phyloP scores from a whole-genome alignment of 495 filamentous ascomycete species.

The Xylaria intraflava region DNA sequence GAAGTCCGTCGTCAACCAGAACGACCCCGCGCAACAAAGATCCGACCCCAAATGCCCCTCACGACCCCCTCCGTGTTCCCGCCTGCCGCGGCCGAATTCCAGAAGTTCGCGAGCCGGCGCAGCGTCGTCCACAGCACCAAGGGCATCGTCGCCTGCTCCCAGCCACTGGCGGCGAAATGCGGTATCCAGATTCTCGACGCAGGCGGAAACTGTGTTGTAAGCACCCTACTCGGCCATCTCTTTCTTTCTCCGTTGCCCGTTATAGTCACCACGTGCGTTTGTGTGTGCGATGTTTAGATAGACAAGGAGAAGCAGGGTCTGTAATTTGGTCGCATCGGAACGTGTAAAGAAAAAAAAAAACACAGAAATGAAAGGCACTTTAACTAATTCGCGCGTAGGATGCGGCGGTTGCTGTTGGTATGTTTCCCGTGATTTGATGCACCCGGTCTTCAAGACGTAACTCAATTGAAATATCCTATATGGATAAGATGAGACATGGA shows the following conservation, averaged over 20 bases:
- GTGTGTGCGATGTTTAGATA: no score
- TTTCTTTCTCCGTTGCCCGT: no score
- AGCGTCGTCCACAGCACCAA: conserved; percentile 90
- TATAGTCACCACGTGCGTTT: neutral
- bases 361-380: neutral
- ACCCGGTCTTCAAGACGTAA: neutral
- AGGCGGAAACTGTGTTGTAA: conserved; percentile 88
- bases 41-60: conserved; percentile 33
- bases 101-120: conserved; percentile 73
- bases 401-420: conserved; percentile 82
- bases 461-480: no score
- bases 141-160: conserved; percentile 86
- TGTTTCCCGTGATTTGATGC: conserved; percentile 1
- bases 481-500: no score
- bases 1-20: no score
- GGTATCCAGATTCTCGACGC: conserved; percentile 75
- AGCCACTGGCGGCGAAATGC: conserved; percentile 83
- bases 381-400: conserved; percentile 49
- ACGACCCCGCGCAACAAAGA: no score
- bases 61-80: conserved; percentile 50
- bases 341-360: neutral
- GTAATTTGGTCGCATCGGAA: no score
- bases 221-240: conserved; percentile 25
- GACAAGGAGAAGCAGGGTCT: no score
- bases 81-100: conserved; percentile 50